Conservation (phyloP, 192 early-diverging fungal species). For the Coemansia umbellata region DNA sequence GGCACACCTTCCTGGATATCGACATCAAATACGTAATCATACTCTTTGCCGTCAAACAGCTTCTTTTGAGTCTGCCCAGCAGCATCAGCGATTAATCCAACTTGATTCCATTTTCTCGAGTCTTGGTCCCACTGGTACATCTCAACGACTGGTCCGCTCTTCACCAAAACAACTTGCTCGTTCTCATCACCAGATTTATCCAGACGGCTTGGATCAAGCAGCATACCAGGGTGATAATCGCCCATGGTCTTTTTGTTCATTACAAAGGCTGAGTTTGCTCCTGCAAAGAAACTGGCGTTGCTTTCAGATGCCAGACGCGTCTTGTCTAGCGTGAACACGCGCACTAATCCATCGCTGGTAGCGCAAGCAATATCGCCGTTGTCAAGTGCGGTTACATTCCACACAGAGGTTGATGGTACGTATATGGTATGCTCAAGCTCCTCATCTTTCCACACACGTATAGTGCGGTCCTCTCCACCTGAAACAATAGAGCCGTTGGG, state of each 20-base stretch:
- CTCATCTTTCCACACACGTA: constrained; percentile 78
- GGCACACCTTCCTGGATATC: constrained; percentile 81
- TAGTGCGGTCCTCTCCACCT: constrained; percentile 89
- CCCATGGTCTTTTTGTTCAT: constrained; percentile 58
- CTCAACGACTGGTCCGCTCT: constrained; percentile 66
- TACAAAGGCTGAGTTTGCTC: constrained; percentile 43
- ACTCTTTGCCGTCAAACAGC: constrained; percentile 79
- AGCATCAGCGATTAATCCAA: constrained; percentile 93
- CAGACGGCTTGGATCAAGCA: constrained; percentile 75
- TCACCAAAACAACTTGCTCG: constrained; percentile 88
- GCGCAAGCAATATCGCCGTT: constrained; percentile 86
- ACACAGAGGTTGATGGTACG: constrained; percentile 88
- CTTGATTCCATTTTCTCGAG: constrained; percentile 69
- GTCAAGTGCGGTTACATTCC: constrained; percentile 72
- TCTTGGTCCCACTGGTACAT: constrained; percentile 82
- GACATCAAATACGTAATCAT: constrained; percentile 98
- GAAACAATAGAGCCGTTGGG: constrained; percentile 77
- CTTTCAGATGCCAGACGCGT: constrained; percentile 60
- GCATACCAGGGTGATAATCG: constrained; percentile 74
- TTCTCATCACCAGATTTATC: constrained; percentile 65
- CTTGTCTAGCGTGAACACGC: constrained; percentile 68
- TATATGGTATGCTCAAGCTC: constrained; percentile 72
- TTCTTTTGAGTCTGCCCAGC: constrained; percentile 73
- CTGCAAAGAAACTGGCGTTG: constrained; percentile 35
- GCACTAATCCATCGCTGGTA: constrained; percentile 74